phyloP scores from a whole-genome alignment of 495 filamentous ascomycete species.

The Jackrogersella multiformis region DNA sequence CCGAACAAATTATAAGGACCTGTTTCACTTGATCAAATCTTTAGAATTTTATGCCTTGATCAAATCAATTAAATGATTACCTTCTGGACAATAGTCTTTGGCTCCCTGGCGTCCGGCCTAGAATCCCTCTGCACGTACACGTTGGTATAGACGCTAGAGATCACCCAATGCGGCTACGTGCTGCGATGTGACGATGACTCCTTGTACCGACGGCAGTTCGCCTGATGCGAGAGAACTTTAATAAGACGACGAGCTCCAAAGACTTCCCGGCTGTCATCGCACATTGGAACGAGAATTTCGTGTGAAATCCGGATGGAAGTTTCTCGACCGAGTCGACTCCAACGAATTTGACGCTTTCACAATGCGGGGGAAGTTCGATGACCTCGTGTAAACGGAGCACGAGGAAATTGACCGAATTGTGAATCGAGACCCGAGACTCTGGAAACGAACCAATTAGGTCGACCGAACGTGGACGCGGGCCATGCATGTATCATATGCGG shows the following conservation, averaged over 20 bases:
- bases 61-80: no score
- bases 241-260: slow-evolving; percentile 7
- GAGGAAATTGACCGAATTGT: slow-evolving; percentile 30
- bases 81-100: no score
- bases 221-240: slow-evolving; percentile 20
- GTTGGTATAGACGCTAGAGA: slow-evolving; percentile 26
- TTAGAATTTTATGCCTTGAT: no score
- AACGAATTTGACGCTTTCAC: slow-evolving; percentile 4
- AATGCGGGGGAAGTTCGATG: slow-evolving; percentile 13
- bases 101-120: neutral
- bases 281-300: neutral
- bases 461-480: slow-evolving; percentile 1
- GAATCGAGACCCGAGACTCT: slow-evolving; percentile 27
- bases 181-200: slow-evolving; percentile 17
- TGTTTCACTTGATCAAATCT: no score
- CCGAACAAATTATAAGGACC: no score
- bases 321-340: neutral
- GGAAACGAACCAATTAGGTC: slow-evolving; percentile 29
- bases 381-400: slow-evolving; percentile 17
- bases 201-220: slow-evolving; percentile 14
- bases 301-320: neutral
- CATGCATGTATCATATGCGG: slow-evolving; percentile 21
- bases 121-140: slow-evolving; percentile 5
- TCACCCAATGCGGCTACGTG: slow-evolving; percentile 24
- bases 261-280: neutral